phyloP scores from a whole-genome alignment of 2,329 filamentous ascomycete genomes.

The Colletotrichum sp. region DNA sequence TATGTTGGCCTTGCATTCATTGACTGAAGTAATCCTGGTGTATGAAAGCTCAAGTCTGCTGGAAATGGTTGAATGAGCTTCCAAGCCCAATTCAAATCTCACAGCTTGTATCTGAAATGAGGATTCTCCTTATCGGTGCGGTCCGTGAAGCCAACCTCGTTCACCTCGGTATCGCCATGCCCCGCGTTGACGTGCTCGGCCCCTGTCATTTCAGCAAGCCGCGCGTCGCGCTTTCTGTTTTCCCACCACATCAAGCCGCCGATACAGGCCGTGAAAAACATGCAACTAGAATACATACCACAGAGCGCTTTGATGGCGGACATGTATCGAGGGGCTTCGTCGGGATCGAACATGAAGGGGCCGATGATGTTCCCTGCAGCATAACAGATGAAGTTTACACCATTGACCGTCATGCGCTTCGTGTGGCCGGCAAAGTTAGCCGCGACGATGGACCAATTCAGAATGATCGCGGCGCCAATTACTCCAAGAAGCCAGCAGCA shows the following conservation, averaged over 20 bases:
- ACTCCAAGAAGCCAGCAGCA: constrained; percentile 59
- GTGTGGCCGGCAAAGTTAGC: constrained; percentile 55
- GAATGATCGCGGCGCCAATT: constrained; percentile 53
- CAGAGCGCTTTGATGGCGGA: background rate
- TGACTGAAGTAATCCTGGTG: background rate
- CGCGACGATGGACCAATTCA: constrained; percentile 56
- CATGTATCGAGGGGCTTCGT: background rate
- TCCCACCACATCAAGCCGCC: background rate
- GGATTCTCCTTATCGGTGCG: background rate
- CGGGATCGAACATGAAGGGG: constrained; percentile 27
- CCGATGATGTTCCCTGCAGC: constrained; percentile 54
- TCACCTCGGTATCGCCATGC: background rate
- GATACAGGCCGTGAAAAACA: background rate
- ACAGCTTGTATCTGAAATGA: background rate
- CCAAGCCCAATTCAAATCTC: background rate
- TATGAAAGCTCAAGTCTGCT: background rate
- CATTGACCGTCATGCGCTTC: constrained; percentile 53
- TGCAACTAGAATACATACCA: background rate
- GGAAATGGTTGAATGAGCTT: background rate
- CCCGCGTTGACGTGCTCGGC: background rate
- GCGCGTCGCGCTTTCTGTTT: background rate
- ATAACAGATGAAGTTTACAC: constrained; percentile 54
- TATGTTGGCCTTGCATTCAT: background rate
- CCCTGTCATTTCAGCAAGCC: background rate
- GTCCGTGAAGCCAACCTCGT: background rate